A percentile compares a stretch with the other conserved stretches of the same genome.
phyloP scores from a whole-genome alignment of 805 yeast species.

The Schwanniomyces yamadae region DNA sequence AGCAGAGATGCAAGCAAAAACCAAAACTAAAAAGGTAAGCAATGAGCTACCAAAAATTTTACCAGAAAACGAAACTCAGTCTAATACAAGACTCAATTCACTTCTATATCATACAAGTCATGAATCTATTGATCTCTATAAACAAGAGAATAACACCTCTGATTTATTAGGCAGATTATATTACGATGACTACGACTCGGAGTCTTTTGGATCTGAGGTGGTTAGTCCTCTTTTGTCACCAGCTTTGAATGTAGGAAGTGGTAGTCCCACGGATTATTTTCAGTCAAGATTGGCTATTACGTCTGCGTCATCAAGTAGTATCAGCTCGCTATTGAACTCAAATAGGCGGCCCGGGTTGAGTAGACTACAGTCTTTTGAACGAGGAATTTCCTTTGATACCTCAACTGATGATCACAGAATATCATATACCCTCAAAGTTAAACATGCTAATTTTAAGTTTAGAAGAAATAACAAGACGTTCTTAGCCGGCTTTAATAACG shows the following conservation, averaged over 20 bases:
- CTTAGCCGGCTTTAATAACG: conserved; percentile 39
- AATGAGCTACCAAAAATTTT: too few species aligned
- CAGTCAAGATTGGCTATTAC: conserved; percentile 7
- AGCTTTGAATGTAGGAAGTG: conserved; percentile 4
- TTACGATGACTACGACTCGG: conserved; percentile 43
- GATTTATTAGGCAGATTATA: conserved; percentile 43
- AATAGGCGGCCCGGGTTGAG: conserved; percentile 12
- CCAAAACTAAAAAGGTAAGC: conserved; percentile 5
- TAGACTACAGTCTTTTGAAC: conserved; percentile 26
- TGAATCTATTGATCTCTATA: conserved; percentile 38
- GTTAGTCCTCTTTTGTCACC: conserved; percentile 18
- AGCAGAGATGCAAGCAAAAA: conserved; percentile 5
- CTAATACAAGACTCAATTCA: conserved; percentile 39
- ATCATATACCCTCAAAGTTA: conserved; percentile 40
- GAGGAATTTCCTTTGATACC: conserved; percentile 44
- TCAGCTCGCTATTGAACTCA: conserved; percentile 6
- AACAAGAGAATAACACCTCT: conserved; percentile 35
- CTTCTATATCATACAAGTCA: conserved; percentile 36
- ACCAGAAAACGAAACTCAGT: conserved; percentile 28
- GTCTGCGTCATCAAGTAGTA: conserved; percentile 10
- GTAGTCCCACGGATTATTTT: conserved; percentile 11
- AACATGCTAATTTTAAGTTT: conserved; percentile 43
- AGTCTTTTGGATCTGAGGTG: conserved; percentile 17
- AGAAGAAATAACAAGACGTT: conserved; percentile 45
- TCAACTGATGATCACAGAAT: conserved; percentile 29